Base-by-base conservation (phyloP, 345 rosid genomes). In the Salix brachista region DNA sequence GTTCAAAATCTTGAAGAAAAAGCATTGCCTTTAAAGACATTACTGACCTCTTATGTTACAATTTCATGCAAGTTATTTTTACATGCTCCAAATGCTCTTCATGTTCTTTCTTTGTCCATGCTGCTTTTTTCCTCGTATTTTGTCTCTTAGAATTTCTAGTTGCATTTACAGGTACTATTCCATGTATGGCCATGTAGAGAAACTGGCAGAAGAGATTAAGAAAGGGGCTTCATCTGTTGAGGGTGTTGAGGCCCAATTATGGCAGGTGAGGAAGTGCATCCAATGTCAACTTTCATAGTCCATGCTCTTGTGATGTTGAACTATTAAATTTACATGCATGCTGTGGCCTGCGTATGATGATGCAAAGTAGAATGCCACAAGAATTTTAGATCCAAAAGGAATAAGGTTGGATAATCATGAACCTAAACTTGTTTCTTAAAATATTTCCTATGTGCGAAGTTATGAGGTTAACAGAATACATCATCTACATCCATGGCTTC, bases 171-270 rank as follows among this genome's bases (percentile, higher is more conserved):
- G 98, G 86, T 94, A 92, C 88, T 92, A 94, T 85, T 92, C 98
- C 82, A 94, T 92, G 98, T 92, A 94, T 61, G 98, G 98, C 36
- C 98, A 94, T 79, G 97, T 94, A 30, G 94, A 90, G 90, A 91
- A 82, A 83, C 84, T 94, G 80, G 98, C 98, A 34, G 97, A 94
- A 84, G 96, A 92, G 81, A 92, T 94, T 69, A 85, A 86, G 90
- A 92, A 91, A 83, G 98, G 97, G 7, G 94, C 97, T 85, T 88
- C 92, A 75, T 91, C 97, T 73, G 92, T 94, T 79, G 97, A 91
- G 86, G 98, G 98, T 64, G 98, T 94, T 83, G 98, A 94, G 81
- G 96, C 94, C 86, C 87, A 86, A 84, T 73, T 94, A 74, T 92
- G 97, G 97, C 98, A 92, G 98, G 98, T 92, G 34, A 64, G 67